These are phyloP conservation scores for Schizochytrium sp. DNA, from an alignment of 108 stramenopile species.

Conservation along the genomic window DNA sequence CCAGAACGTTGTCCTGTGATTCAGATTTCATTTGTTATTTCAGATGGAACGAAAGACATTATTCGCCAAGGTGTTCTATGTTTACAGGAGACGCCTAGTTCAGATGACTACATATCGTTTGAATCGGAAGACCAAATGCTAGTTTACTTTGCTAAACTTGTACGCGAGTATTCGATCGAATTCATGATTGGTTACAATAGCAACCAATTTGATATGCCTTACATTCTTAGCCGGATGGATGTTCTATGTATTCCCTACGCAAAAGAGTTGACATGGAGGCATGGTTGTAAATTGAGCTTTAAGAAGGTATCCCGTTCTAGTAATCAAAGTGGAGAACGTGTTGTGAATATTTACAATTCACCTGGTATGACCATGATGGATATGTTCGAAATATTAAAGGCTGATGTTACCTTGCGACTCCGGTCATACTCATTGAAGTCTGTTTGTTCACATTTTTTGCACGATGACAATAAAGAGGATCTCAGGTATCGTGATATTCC, in stretches of 20 bases:
- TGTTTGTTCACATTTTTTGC: background rate
- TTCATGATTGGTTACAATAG: background rate
- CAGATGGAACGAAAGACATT: background rate
- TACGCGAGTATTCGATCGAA: background rate
- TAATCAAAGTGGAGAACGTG: background rate
- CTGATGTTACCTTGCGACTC: background rate
- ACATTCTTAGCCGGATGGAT: slow-evolving; percentile 48
- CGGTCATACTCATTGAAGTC: background rate
- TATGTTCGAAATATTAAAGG: background rate
- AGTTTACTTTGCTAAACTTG: background rate
- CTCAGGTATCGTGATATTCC: slow-evolving; percentile 44
- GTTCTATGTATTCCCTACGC: background rate
- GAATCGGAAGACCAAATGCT: background rate
- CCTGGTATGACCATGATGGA: slow-evolving; percentile 5
- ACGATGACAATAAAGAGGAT: slow-evolving; percentile 51
- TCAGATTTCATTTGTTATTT: slow-evolving; percentile 14
- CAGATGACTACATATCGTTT: background rate
- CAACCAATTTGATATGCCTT: slow-evolving; percentile 35
- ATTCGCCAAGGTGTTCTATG: background rate
- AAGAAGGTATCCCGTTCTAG: background rate
- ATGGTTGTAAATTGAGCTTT: no score
- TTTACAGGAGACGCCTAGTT: slow-evolving; percentile 11
- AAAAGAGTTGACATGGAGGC: background rate
- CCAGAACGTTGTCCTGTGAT: background rate
- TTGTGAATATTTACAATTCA: background rate